A percentile compares a stretch with the other conserved stretches of the same genome.
Conservation (phyloP, 192 early-diverging fungal genomes). For the Radiomyces spectabilis region DNA sequence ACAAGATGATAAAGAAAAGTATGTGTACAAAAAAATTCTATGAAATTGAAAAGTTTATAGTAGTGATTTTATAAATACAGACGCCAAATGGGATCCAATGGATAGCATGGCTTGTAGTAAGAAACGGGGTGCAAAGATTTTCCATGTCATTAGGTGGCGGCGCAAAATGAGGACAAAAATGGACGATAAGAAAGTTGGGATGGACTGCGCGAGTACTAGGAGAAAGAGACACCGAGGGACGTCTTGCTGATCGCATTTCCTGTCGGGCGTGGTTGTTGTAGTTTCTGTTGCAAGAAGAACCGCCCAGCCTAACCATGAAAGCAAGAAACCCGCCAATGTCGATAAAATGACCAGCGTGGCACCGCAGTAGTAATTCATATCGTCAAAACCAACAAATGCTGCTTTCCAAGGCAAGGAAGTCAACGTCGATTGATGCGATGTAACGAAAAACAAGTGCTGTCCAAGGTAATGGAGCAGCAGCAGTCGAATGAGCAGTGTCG, state of each 20-base stretch:
- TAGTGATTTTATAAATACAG: not conserved
- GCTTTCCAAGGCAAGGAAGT: slow-evolving; percentile 88
- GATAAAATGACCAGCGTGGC: slow-evolving; percentile 70
- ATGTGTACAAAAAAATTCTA: not conserved
- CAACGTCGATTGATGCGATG: slow-evolving; percentile 88
- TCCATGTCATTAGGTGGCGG: slow-evolving; percentile 97
- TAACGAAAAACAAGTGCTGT: slow-evolving; percentile 68
- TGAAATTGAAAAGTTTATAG: not conserved
- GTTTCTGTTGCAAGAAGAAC: not conserved
- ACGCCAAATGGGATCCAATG: slow-evolving; percentile 10
- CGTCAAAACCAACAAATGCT: slow-evolving; percentile 76
- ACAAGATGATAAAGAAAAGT: not conserved
- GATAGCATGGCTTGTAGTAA: slow-evolving; percentile 45
- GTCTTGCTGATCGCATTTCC: no score
- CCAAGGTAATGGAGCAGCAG: slow-evolving; percentile 21
- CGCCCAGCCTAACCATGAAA: slow-evolving; percentile 22
- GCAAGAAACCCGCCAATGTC: slow-evolving; percentile 47
- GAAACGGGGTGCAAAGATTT: slow-evolving; percentile 88
- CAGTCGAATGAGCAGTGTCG: slow-evolving; percentile 5
- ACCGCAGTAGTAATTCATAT: slow-evolving; percentile 60
- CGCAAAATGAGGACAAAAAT: slow-evolving; percentile 34
- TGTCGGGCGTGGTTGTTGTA: not conserved
- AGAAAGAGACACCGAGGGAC: no score
- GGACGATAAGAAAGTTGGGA: slow-evolving; percentile 23
- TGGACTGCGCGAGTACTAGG: slow-evolving; percentile 10